A percentile compares a stretch with the other conserved stretches of the same genome.
Evolutionary conservation across 805 yeast species (phyloP).

Genomic region (Saccharomycopsis schoenii): DNA sequence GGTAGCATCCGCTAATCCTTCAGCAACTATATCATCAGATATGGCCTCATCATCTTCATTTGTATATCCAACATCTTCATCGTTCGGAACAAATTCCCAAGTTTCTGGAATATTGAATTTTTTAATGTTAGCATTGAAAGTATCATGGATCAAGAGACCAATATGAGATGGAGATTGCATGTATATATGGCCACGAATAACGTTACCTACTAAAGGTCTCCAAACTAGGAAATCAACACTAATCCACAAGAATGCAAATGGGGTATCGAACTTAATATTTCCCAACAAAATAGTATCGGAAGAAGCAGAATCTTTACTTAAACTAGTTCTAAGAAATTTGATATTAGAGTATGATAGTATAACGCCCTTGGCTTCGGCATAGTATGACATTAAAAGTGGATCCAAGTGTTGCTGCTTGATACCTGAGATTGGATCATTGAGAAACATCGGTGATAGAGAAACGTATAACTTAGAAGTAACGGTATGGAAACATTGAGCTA

Average conservation of each 20-base stretch:
- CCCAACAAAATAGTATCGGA: conserved; percentile 36
- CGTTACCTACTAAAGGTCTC: conserved; percentile 85
- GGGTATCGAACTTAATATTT: conserved; percentile 65
- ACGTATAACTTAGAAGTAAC: conserved; percentile 59
- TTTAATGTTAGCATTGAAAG: conserved; percentile 89
- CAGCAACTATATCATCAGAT: neutral
- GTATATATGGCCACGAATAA: conserved; percentile 76
- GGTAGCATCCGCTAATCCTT: neutral
- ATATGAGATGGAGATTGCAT: conserved; percentile 94
- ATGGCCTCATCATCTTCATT: conserved; percentile 3
- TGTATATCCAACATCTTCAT: conserved; percentile 36
- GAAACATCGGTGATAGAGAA: conserved; percentile 78
- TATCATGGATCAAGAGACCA: conserved; percentile 83
- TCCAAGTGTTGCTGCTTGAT: conserved; percentile 82
- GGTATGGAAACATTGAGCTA: conserved; percentile 61
- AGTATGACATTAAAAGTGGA: conserved; percentile 78
- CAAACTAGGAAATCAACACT: conserved; percentile 75
- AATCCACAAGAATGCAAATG: conserved; percentile 85
- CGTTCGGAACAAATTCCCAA: conserved; percentile 80
- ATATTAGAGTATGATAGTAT: conserved; percentile 72
- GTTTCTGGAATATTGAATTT: conserved; percentile 72
- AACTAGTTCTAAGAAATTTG: conserved; percentile 28
- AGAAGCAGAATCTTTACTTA: conserved; percentile 27
- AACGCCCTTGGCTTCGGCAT: conserved; percentile 65
- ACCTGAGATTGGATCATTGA: conserved; percentile 64